Evolutionary conservation across 2,329 filamentous ascomycete genomes (phyloP).

Genomic region (Torrubiella hemipterigena): DNA sequence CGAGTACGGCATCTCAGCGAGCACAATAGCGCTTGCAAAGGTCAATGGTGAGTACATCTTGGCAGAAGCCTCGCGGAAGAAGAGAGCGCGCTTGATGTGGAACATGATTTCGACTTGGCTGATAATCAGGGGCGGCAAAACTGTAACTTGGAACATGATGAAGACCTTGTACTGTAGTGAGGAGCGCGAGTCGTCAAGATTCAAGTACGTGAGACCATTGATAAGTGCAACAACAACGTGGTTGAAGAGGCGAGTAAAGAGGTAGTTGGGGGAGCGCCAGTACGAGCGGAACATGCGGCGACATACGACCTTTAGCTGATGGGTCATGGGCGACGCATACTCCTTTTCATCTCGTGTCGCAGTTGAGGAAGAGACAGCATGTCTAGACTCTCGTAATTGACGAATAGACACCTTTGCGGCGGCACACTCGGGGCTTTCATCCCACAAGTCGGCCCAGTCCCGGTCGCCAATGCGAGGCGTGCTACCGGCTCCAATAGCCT

Average conservation of each 20-base stretch:
- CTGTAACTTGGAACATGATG: conserved; percentile 80
- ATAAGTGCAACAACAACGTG: conserved; percentile 69
- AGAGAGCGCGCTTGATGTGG: conserved; percentile 66
- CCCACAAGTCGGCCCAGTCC: conserved; percentile 76
- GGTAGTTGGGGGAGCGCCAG: conserved; percentile 81
- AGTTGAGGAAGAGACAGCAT: conserved; percentile 22
- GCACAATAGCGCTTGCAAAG: conserved; percentile 66
- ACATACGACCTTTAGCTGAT: conserved; percentile 68
- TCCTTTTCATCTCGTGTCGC: conserved; percentile 53
- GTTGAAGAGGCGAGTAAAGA: conserved; percentile 78
- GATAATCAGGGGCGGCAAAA: conserved; percentile 72
- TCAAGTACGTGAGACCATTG: conserved; percentile 68
- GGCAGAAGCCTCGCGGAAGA: conserved; percentile 73
- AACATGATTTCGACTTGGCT: conserved; percentile 74
- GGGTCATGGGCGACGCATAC: conserved; percentile 67
- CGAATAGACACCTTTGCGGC: conserved; percentile 54
- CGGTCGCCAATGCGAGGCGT: conserved; percentile 58
- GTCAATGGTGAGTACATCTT: conserved; percentile 79
- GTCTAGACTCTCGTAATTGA: conserved; percentile 51
- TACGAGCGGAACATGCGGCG: conserved; percentile 64
- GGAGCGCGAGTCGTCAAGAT: conserved; percentile 62
- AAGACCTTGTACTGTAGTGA: conserved; percentile 81
- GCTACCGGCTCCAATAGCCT: conserved; percentile 68
- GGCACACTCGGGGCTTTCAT: conserved; percentile 57
- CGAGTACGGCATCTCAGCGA: conserved; percentile 76